Base-by-base conservation (phyloP, 495 filamentous ascomycete species). In the Aspergillus biplanus region DNA sequence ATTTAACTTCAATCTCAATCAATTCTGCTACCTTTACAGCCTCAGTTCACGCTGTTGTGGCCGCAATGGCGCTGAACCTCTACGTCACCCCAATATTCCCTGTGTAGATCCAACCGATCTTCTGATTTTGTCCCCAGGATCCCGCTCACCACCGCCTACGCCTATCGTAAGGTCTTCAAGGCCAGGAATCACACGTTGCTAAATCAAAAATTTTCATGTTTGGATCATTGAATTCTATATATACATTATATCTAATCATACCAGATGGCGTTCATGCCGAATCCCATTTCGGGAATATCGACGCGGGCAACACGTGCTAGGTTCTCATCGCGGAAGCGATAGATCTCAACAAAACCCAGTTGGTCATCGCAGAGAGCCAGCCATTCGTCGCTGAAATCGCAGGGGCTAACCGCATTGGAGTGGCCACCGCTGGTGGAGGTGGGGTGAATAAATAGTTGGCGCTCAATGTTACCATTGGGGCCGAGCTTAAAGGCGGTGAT, bases 211-310 rank as follows among this genome's bases (percentile, higher is more conserved):
- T 44, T 44, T 44, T 8, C 7, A 15, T 50, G 18, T 50, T 50
- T 50, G 21, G 12, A 54, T 54, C 34, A 54, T 54, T 34, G 15
- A 6, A 50, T 54, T 54, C 52, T 54, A 9, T n/a, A 33, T 54
- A 54, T 34, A 54, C 52, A 12, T 54, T 49, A 58, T 57, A 46
- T 56, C 62, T 80, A 94, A 75, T 94, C 89, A 74, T 92, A 93
- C 91, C 90, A 94, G 67, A 93, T 92, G 35, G 90, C 91, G 78
- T 95, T 93, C 91, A 93, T 93, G 1, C 89, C 90, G 75, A 93
- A 93, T 53, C 91, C 91, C 49, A 87, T 89, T 77, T 95, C 90
- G 13, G 86, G 85, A 56, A 95, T 87, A 67, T 89, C 85, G 62
- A 87, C 83, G 58, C 88, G 81, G 18, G 90, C 91, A 33, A 93